These are phyloP conservation scores for Pulicaria dysenterica DNA, from an alignment of 129 eudicot genomes.

Conservation along the genomic window DNA sequence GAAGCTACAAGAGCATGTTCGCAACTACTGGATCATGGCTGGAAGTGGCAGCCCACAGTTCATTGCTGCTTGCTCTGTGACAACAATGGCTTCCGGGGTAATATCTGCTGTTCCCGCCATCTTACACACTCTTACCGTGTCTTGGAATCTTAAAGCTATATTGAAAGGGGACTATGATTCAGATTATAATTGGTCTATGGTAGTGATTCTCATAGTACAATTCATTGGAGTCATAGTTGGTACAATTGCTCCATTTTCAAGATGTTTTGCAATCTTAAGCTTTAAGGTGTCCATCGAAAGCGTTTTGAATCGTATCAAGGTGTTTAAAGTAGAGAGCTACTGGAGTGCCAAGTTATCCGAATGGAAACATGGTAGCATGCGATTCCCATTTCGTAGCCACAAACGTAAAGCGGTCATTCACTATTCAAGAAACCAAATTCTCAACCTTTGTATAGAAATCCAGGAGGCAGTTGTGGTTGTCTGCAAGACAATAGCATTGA, in stretches of 20 bases:
- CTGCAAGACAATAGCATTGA: slow-evolving; percentile 3
- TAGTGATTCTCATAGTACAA: slow-evolving; percentile 4
- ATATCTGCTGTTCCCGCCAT: not conserved
- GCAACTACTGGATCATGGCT: slow-evolving; percentile 13
- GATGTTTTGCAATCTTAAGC: slow-evolving; percentile 18
- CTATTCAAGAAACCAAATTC: not conserved
- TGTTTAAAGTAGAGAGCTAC: slow-evolving; percentile 5
- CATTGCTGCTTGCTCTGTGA: not conserved
- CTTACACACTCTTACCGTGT: not conserved
- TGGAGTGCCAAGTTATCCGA: not conserved
- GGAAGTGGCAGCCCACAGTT: slow-evolving; percentile 20
- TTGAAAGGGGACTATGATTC: not conserved
- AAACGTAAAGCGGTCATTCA: not conserved
- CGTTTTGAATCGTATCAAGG: not conserved
- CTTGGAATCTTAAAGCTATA: not conserved
- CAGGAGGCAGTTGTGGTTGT: not conserved
- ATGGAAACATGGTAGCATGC: not conserved
- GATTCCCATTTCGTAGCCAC: not conserved
- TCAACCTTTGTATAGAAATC: not conserved
- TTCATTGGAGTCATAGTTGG: not conserved
- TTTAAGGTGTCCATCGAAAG: not conserved
- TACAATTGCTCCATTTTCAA: slow-evolving; percentile 5
- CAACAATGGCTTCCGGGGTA: slow-evolving; percentile 23
- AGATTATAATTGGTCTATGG: not conserved
- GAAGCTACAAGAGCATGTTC: slow-evolving; percentile 9